phyloP scores from a whole-genome alignment of 768 basidiomycete genomes.

The Coprinopsis cinerea region DNA sequence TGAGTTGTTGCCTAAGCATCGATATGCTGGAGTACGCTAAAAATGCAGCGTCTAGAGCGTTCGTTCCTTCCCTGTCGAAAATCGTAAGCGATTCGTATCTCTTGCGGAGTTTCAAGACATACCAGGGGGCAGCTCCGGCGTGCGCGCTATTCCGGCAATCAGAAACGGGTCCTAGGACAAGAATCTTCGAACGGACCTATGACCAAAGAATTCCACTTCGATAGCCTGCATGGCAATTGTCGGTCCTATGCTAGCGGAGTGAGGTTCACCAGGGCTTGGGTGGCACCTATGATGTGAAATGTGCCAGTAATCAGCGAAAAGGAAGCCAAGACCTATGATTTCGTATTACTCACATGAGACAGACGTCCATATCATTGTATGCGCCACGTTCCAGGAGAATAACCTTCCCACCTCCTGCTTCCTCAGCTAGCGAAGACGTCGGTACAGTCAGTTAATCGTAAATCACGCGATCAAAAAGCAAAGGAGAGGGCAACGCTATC shows the following conservation, averaged over 20 bases:
- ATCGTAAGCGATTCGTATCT: no score
- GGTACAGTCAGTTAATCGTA: constrained; percentile 7
- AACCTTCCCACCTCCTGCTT: constrained; percentile 73
- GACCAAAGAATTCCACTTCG: constrained; percentile 68
- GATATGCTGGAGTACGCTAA: constrained; percentile 76
- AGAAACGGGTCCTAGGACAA: background rate
- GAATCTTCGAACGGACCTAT: constrained; percentile 41
- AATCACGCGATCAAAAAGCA: background rate
- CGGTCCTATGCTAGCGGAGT: constrained; percentile 45
- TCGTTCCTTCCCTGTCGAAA: constrained; percentile 68
- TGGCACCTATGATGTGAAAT: constrained; percentile 56
- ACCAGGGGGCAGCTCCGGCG: constrained; percentile 77
- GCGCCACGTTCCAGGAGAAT: constrained; percentile 68
- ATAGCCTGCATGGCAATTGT: constrained; percentile 62
- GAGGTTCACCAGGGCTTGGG: constrained; percentile 50
- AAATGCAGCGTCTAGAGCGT: constrained; percentile 86
- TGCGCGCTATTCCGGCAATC: constrained; percentile 49
- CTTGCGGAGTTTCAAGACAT: constrained; percentile 12
- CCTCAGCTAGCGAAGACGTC: constrained; percentile 51
- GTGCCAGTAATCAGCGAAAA: background rate
- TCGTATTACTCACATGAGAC: constrained; percentile 52
- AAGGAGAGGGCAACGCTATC: background rate
- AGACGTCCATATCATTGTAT: constrained; percentile 76
- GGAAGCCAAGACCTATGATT: background rate
- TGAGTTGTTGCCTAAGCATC: constrained; percentile 80